These are phyloP conservation scores for Brassica rapa DNA, from an alignment of 345 rosid genomes.

Conservation along the genomic window DNA sequence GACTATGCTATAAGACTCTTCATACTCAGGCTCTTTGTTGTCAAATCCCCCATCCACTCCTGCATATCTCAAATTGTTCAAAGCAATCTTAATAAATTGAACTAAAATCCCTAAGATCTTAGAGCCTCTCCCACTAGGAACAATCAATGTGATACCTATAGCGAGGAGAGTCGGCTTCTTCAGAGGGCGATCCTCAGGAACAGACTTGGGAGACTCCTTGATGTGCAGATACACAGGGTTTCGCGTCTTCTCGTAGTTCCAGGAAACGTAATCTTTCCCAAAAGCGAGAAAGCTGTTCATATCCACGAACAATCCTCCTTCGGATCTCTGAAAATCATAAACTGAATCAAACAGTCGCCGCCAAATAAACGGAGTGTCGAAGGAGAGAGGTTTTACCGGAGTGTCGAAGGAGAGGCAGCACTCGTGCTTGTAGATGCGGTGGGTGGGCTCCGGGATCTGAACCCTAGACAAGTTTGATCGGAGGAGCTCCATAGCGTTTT, in stretches of 20 bases:
- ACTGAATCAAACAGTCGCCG: constrained; percentile 3
- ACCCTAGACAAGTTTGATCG: constrained; percentile 95
- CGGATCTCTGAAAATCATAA: constrained; percentile 67
- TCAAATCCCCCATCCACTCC: constrained; percentile 97
- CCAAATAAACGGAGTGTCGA: neutral
- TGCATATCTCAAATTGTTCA: constrained; percentile 27
- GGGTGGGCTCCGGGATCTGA: constrained; percentile 98
- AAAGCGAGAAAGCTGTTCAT: constrained; percentile 93
- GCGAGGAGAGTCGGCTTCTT: constrained; percentile 93
- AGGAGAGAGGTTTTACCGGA: constrained; percentile 53
- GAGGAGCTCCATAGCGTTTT: constrained; percentile 73
- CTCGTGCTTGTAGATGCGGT: constrained; percentile 95
- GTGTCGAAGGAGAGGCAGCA: constrained; percentile 95
- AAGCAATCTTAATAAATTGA: neutral
- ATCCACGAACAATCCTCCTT: constrained; percentile 90
- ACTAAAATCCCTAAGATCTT: neutral
- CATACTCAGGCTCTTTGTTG: constrained; percentile 78
- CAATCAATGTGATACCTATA: constrained; percentile 55
- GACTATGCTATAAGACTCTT: constrained; percentile 66
- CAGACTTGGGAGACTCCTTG: constrained; percentile 68
- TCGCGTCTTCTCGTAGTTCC: constrained; percentile 93
- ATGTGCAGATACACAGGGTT: constrained; percentile 88
- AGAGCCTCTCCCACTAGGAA: neutral
- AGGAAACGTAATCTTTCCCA: constrained; percentile 77
- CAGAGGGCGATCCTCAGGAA: constrained; percentile 81